A percentile compares a stretch with the other conserved stretches of the same genome.
Conservation (phyloP, 169 alveolate species). For the Eimeria zaria region DNA sequence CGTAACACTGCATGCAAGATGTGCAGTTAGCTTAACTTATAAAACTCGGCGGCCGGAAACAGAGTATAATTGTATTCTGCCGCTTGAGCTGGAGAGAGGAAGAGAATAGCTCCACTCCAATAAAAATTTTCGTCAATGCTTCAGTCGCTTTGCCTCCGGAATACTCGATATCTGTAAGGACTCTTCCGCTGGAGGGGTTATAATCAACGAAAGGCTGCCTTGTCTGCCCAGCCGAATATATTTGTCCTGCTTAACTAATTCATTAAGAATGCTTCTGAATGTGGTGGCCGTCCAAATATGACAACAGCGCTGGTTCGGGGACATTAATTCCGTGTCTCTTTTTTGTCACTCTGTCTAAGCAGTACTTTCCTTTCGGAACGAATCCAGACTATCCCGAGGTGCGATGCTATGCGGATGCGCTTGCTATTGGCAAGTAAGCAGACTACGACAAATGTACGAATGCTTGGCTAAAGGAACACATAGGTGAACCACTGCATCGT, state of each 20-base stretch:
- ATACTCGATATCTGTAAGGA: not conserved
- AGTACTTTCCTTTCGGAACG: not conserved
- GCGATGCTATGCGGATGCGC: not conserved
- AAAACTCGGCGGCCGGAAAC: not conserved
- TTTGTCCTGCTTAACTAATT: not conserved
- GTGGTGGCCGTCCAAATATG: not conserved
- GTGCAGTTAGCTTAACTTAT: not conserved
- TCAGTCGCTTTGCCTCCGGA: not conserved
- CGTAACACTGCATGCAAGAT: not conserved
- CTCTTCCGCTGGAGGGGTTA: not conserved
- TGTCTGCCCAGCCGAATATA: not conserved
- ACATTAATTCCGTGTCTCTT: too few species aligned
- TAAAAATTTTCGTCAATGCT: not conserved
- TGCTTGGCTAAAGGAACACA: too few species aligned
- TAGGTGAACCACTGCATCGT: not conserved
- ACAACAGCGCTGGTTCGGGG: not conserved
- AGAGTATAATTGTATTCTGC: not conserved
- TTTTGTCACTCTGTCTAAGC: not conserved
- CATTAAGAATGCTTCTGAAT: not conserved
- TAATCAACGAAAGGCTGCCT: not conserved
- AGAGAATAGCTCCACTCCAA: not conserved
- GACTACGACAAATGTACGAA: not conserved
- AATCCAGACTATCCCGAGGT: not conserved
- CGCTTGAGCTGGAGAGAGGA: not conserved
- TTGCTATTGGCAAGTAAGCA: not conserved